These are phyloP conservation scores for Bipolaris bicolor DNA, from an alignment of 2,329 filamentous ascomycete genomes.

Conservation along the genomic window DNA sequence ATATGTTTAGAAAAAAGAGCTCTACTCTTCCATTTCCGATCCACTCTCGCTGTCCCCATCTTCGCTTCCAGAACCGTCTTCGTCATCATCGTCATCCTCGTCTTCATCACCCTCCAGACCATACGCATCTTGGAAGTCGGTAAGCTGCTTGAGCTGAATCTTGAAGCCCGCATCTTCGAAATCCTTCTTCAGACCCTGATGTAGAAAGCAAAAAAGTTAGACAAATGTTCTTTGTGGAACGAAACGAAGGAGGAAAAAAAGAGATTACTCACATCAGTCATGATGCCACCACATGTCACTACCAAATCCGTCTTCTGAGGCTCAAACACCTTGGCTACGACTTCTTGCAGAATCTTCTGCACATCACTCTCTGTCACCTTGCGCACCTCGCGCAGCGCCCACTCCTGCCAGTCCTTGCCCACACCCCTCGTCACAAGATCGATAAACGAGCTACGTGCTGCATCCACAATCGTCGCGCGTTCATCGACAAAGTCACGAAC, in stretches of 20 bases:
- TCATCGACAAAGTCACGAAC: conserved; percentile 87
- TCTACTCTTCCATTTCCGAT: conserved; percentile 37
- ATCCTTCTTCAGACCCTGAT: conserved; percentile 73
- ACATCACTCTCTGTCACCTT: conserved; percentile 79
- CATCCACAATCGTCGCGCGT: conserved; percentile 81
- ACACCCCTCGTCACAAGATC: conserved; percentile 79
- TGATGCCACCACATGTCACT: conserved; percentile 83
- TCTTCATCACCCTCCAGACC: conserved; percentile 70
- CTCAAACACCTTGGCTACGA: conserved; percentile 80
- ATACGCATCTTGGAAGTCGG: conserved; percentile 88
- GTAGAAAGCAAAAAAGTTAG: conserved; percentile 6
- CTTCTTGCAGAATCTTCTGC: conserved; percentile 71
- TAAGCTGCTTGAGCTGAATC: conserved; percentile 73
- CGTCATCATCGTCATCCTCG: conserved; percentile 59
- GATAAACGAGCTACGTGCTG: conserved; percentile 83
- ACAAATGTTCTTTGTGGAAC: neutral
- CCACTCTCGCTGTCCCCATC: conserved; percentile 28
- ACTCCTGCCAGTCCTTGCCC: conserved; percentile 76
- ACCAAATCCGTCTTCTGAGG: conserved; percentile 83
- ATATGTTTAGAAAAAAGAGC: neutral
- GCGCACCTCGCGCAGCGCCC: conserved; percentile 77
- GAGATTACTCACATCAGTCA: conserved; percentile 73
- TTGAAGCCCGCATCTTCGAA: conserved; percentile 80
- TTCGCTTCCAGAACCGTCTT: conserved; percentile 54
- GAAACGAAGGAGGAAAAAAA: conserved; percentile 1